Base-by-base conservation (phyloP, 805 yeast species). In the Candida railenensis region DNA sequence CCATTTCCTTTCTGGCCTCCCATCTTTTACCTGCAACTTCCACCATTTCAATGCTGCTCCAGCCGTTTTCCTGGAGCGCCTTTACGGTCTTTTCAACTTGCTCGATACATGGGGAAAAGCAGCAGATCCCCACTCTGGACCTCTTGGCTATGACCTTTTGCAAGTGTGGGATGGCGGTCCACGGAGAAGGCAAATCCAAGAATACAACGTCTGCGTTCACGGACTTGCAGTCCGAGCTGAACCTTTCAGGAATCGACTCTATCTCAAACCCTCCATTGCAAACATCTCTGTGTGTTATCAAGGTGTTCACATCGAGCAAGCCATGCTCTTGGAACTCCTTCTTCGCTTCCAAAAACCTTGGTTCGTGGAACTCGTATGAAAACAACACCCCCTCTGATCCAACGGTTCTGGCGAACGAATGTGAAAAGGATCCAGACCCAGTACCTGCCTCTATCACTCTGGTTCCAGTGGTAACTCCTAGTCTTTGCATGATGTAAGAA, bases 101-200 rank as follows among this genome's bases (percentile, higher is more conserved):
- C 67, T 94, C 99, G 41, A 94, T 87, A 66, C 99, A 94, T 8
- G 99, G 99, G 34, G 96, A 88, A 61, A 94, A 94, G 66, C 99
- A 94, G 67, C 99, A 94, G 45, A 94, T 77, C 2, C 87, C 82
- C 19, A 82, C 87, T 22, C 74, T 72, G 46, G 74, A 71, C 16
- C 67, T 67, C 7, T 69, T 63, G 7, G 86, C 68, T 14, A 87
- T 75, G 1, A 87, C 95, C 28, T 59, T 54, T 11, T 73, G 67
- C 40, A 92, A 67, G 64, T 86, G 85, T 4, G 89, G 89, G 44
- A 94, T 86, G 4, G 99, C 99, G 33, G 82, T 82, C 97, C 98
- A 92, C 7, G 99, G 99, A 3, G 96, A 83, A 3, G 99, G 99
- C 41, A 94, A 75, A 62, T 94, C 99, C 51, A 94, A 74, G 58